Base-by-base conservation (phyloP, 1,284 basidiomycete genomes). In the Apiotrichum veenhuisii region DNA sequence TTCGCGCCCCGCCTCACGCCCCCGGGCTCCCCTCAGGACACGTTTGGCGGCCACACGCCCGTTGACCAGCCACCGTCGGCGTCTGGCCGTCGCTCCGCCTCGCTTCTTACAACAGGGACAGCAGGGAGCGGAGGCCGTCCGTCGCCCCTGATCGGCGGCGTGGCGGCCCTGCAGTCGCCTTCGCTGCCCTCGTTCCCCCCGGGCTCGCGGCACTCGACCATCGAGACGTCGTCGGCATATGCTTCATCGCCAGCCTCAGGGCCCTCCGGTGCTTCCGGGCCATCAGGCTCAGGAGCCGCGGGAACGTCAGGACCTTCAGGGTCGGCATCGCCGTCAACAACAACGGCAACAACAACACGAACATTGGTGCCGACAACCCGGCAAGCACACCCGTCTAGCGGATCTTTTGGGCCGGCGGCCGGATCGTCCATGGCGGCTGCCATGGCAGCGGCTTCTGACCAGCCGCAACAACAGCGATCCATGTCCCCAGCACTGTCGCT, bases 21-120 rank as follows among this genome's bases (percentile, higher is more conserved):
- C 12, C 54, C 52, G 5, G 51, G 44, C 5, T 60, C 58, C 5
- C 58, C 58, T 40, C 52, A 60, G 27, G 52, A 60, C 44, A 60
- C 59, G 5, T 61, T 61, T 41, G 59, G 55, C 14, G 43, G 48
- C 4, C 51, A 56, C 30, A 59, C 54, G 4, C 12, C 43, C 15
- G 38, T 15, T 1, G 23, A 54, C 45, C 30, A 15, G 8, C 12
- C 44, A 9, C 20, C 44, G 44, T n/a, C n/a, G n/a, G n/a, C n/a
- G n/a, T n/a, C n/a, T n/a, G n/a, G n/a, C n/a, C 8, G 36, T 18
- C 44, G 23, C 30, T 34, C 18, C 33, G 27, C 30, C 26, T 46
- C 44, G 10, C 44, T 46, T 12, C 12, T 25, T 18, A 46, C 44
- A 33, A 49, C 47, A 37, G 47, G 34, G 22, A 49, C 23, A 33